These are phyloP conservation scores for Trichoderma atroviride DNA, from an alignment of 2,329 filamentous ascomycete genomes.

Conservation along the genomic window DNA sequence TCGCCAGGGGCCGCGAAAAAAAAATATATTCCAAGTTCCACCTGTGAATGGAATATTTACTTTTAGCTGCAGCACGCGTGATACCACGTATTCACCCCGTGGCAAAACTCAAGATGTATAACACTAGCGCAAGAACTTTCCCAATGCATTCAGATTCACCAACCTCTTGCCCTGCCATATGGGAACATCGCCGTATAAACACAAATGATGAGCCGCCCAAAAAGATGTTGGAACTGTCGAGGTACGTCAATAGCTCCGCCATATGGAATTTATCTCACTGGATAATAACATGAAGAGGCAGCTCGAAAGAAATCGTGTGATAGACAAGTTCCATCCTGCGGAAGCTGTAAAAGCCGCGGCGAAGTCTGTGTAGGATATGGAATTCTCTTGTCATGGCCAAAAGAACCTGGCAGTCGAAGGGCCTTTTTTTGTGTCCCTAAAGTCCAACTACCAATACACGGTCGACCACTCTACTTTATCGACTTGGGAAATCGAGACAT, in stretches of 20 bases:
- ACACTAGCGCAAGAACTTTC: neutral
- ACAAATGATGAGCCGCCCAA: neutral
- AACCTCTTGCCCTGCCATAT: neutral
- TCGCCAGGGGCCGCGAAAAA: neutral
- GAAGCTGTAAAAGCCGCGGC: neutral
- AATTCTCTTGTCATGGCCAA: conserved; percentile 1
- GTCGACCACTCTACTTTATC: neutral
- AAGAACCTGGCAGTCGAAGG: neutral
- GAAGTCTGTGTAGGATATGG: neutral
- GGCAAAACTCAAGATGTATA: neutral
- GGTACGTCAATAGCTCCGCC: neutral
- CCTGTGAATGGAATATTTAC: neutral
- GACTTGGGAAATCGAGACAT: neutral
- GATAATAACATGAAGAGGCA: neutral
- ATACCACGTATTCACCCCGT: neutral
- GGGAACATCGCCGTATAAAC: neutral
- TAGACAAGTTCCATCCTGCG: conserved; percentile 8
- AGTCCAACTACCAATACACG: neutral
- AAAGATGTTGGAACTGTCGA: neutral
- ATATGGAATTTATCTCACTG: neutral
- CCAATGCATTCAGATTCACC: neutral
- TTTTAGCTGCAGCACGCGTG: neutral
- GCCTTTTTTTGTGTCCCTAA: neutral
- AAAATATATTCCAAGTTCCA: neutral
- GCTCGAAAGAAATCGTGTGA: conserved; percentile 1